These are phyloP conservation scores for Elsinoe arachidis DNA, from an alignment of 2,329 filamentous ascomycete genomes.

Conservation along the genomic window DNA sequence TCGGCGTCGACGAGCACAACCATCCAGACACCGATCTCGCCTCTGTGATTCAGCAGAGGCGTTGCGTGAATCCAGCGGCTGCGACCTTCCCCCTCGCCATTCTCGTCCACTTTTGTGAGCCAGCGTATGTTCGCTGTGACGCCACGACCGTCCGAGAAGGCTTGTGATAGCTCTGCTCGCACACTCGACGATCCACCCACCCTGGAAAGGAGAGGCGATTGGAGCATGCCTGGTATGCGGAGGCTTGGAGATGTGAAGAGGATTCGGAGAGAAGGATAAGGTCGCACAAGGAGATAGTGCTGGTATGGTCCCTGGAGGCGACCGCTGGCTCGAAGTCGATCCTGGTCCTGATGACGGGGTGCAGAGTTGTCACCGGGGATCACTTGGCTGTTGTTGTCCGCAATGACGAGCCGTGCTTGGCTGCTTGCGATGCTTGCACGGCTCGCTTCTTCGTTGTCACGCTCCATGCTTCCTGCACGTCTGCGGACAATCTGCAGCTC, in stretches of 20 bases:
- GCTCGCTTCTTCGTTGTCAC: slow-evolving; percentile 37
- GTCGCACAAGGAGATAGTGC: slow-evolving; percentile 56
- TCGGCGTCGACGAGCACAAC: slow-evolving; percentile 61
- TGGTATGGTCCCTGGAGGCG: slow-evolving; percentile 11
- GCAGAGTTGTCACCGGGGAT: slow-evolving; percentile 14
- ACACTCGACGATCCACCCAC: slow-evolving; percentile 33
- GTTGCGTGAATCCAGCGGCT: slow-evolving; percentile 71
- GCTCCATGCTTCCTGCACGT: slow-evolving; percentile 56
- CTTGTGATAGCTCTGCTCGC: slow-evolving; percentile 31
- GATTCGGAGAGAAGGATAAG: slow-evolving; percentile 56
- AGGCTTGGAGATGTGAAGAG: slow-evolving; percentile 62
- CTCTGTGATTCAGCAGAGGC: slow-evolving; percentile 58
- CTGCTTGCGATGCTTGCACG: slow-evolving; percentile 28
- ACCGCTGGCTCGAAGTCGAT: background rate
- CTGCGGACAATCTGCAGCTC: slow-evolving; percentile 58
- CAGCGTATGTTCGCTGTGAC: slow-evolving; percentile 39
- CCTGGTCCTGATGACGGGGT: background rate
- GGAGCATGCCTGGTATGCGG: slow-evolving; percentile 57
- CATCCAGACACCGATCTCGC: slow-evolving; percentile 70
- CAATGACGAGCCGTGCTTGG: slow-evolving; percentile 40
- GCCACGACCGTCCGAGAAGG: slow-evolving; percentile 30
- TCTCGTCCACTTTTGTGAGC: slow-evolving; percentile 31
- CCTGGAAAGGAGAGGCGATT: slow-evolving; percentile 36
- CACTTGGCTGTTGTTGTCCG: slow-evolving; percentile 35
- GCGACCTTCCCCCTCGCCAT: slow-evolving; percentile 44